These are phyloP conservation scores for Pseudocercospora eumusae DNA, from an alignment of 2,329 filamentous ascomycete species.

Conservation along the genomic window DNA sequence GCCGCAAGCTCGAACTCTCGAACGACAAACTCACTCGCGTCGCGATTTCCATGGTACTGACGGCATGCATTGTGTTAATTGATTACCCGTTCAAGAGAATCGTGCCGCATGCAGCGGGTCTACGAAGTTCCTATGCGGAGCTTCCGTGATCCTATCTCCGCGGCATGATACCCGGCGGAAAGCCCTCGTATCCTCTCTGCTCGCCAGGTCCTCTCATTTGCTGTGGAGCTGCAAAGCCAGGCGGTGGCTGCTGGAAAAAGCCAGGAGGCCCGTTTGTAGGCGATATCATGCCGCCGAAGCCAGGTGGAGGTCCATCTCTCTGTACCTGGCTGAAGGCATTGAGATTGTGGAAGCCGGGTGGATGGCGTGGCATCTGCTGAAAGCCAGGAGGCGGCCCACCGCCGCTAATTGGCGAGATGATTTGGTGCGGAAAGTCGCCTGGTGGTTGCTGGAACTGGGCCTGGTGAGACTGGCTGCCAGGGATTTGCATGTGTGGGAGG, in stretches of 20 bases:
- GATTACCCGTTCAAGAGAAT: neutral
- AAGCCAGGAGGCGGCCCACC: slow-evolving; percentile 37
- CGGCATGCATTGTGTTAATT: neutral
- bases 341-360: slow-evolving; percentile 37
- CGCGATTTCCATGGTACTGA: neutral
- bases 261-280: slow-evolving; percentile 7
- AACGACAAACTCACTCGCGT: neutral
- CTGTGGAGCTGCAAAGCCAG: slow-evolving; percentile 4
- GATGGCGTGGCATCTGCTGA: slow-evolving; percentile 37
- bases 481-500: slow-evolving; percentile 36
- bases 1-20: neutral
- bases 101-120: neutral
- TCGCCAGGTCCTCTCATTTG: slow-evolving; percentile 4
- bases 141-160: slow-evolving; percentile 2
- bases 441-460: slow-evolving; percentile 24
- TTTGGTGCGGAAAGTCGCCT: slow-evolving; percentile 24
- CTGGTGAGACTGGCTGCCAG: slow-evolving; percentile 21
- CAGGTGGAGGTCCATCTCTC: slow-evolving; percentile 19
- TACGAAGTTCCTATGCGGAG: neutral
- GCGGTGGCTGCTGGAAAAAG: slow-evolving; percentile 6
- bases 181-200: slow-evolving; percentile 5
- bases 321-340: slow-evolving; percentile 34
- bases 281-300: slow-evolving; percentile 4
- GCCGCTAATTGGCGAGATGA: slow-evolving; percentile 18
- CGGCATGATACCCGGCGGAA: slow-evolving; percentile 5